A percentile compares a stretch with the other conserved stretches of the same genome.
These are phyloP conservation scores for Fusarium virguliforme DNA, from an alignment of 2,329 filamentous ascomycete species.

Conservation along the genomic window DNA sequence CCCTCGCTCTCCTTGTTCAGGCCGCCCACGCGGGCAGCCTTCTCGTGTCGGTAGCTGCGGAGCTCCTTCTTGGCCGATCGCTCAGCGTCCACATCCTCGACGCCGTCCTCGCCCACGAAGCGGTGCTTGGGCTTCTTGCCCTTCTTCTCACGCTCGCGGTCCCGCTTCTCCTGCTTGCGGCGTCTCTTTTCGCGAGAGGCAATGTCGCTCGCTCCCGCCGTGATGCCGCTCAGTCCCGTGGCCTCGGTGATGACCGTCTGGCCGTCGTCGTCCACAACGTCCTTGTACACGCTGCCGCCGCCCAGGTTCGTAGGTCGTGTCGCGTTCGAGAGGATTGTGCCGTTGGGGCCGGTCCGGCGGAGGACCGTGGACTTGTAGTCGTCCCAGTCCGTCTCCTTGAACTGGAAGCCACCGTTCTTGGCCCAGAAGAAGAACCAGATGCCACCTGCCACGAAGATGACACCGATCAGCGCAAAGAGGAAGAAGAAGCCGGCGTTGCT, in stretches of 20 bases:
- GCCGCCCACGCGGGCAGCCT: slow-evolving; percentile 87
- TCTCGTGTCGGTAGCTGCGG: slow-evolving; percentile 88
- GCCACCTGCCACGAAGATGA: slow-evolving; percentile 78
- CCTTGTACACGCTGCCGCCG: slow-evolving; percentile 88
- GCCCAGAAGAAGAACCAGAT: slow-evolving; percentile 99
- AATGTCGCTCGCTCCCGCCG: slow-evolving; percentile 71
- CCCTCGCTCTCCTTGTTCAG: slow-evolving; percentile 88
- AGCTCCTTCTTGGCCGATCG: slow-evolving; percentile 78
- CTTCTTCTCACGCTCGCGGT: slow-evolving; percentile 58
- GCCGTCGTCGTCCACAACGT: slow-evolving; percentile 71
- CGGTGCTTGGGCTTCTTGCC: slow-evolving; percentile 63
- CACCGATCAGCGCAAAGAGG: slow-evolving; percentile 87
- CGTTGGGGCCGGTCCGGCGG: slow-evolving; percentile 89
- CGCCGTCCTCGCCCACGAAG: slow-evolving; percentile 71
- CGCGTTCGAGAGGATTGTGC: slow-evolving; percentile 85
- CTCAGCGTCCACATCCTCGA: slow-evolving; percentile 77
- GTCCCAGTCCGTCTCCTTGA: slow-evolving; percentile 91
- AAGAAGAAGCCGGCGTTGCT: slow-evolving; percentile 83
- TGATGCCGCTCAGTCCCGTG: slow-evolving; percentile 69
- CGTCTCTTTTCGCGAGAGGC: slow-evolving; percentile 70
- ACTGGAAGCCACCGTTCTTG: slow-evolving; percentile 94
- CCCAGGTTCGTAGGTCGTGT: slow-evolving; percentile 88
- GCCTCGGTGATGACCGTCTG: slow-evolving; percentile 64
- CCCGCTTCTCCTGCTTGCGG: slow-evolving; percentile 67
- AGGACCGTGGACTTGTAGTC: slow-evolving; percentile 98